Base-by-base conservation (phyloP, 2,329 filamentous ascomycete species). In the Penicillium sp. region DNA sequence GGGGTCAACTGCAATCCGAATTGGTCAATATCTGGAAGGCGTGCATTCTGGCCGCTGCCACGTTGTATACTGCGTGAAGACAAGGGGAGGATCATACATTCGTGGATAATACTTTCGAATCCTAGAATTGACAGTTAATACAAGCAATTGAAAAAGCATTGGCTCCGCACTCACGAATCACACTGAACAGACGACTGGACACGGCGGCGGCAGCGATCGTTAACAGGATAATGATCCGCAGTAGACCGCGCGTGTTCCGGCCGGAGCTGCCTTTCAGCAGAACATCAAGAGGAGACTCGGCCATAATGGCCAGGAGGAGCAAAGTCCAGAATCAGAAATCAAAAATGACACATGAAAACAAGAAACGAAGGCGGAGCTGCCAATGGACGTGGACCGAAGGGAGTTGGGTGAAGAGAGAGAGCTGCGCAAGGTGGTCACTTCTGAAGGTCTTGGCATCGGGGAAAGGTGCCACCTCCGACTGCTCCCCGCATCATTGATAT, bases 91-190 rank as follows among this genome's bases (percentile, higher is more conserved):
- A 58, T 87, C 91, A 76, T 73, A 96, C 94, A 99, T 81, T 99
- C 94, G 81, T 99, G 94, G 69, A 99, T 99, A 69, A 99, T 99
- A 78, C 90, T 96, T 78, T 99, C 94, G 71, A 99, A 99, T 63
- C 89, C 89, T 92, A 66, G 11, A 30, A 28, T 50, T 44, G 54
- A 56, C 20, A 22, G 28, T 54, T 20, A 61, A 55, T 48, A 53
- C 48, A 16, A 36, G 3, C 24, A 35, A 20, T 5, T 18, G 30
- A 10, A 9, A 35, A 24, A 4, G 9, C 49, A 43, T 51, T 55
- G 44, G 30, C 42, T 18, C 39, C 28, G 50, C 55, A 83, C 89
- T 72, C 84, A 92, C 94, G 89, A 76, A 99, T 97, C 62, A 99
- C 94, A 68, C 91, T 96, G 82, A 99, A 99, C 63, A 99, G 81